phyloP scores from a whole-genome alignment of 2,329 filamentous ascomycete species.

The Daldinia sp. region DNA sequence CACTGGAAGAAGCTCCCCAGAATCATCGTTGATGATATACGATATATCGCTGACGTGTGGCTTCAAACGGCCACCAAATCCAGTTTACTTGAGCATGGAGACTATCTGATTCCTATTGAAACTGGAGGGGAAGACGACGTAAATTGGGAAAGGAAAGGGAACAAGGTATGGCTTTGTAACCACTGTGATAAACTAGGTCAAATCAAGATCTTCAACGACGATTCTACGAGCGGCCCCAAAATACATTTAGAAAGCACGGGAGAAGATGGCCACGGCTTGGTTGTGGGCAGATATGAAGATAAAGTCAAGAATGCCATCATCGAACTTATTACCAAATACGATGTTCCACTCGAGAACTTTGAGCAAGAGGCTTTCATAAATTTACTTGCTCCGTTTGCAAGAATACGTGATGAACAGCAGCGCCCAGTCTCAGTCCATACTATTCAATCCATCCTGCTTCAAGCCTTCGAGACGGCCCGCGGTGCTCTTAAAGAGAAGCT shows the following conservation, averaged over 20 bases:
- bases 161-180: neutral
- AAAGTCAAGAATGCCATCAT: neutral
- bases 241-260: neutral
- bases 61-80: neutral
- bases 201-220: conserved; percentile 1
- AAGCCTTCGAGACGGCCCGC: neutral
- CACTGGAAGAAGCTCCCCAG: neutral
- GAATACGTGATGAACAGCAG: too few species aligned
- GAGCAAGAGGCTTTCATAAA: neutral
- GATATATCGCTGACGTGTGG: conserved; percentile 4
- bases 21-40: neutral
- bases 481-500: neutral
- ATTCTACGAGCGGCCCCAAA: neutral
- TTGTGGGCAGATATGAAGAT: neutral
- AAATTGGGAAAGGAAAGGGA: neutral
- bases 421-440: neutral
- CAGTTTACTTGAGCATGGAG: neutral
- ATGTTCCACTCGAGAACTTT: neutral
- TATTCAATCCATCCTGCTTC: neutral
- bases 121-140: neutral
- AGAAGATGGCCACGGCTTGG: neutral
- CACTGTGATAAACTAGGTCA: neutral
- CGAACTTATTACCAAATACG: neutral
- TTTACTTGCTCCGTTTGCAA: neutral
- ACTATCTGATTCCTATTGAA: neutral